phyloP scores from a whole-genome alignment of 768 basidiomycete species.

The Suillus weaverae region DNA sequence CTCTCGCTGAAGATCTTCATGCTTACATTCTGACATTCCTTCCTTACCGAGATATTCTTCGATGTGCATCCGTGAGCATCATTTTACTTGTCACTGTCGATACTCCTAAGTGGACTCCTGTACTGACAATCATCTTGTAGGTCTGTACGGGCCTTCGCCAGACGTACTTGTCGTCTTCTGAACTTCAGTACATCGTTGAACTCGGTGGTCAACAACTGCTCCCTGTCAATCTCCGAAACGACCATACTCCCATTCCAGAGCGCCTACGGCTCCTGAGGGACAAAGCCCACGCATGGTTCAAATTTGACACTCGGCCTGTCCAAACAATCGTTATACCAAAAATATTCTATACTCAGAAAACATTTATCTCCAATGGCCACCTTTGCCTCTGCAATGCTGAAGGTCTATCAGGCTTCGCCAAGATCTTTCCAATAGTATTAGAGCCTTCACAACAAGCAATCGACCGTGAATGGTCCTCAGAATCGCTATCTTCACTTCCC shows the following conservation, averaged over 20 bases:
- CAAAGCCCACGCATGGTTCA: neutral
- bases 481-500: neutral
- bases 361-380: neutral
- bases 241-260: neutral
- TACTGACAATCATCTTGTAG: neutral
- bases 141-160: neutral
- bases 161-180: neutral
- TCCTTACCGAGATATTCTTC: neutral
- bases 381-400: neutral
- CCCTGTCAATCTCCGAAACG: neutral
- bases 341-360: neutral
- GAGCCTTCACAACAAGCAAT: neutral
- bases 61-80: neutral
- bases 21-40: neutral
- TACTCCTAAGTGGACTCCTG: neutral
- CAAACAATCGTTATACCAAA: neutral
- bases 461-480: neutral
- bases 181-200: neutral
- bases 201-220: neutral
- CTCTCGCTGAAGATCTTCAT: neutral
- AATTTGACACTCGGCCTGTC: neutral
- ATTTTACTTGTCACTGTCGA: neutral
- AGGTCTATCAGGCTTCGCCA: neutral
- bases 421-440: neutral
- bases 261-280: neutral